Conservation (phyloP, 129 eudicot species). For the Flaveria bidentis region DNA sequence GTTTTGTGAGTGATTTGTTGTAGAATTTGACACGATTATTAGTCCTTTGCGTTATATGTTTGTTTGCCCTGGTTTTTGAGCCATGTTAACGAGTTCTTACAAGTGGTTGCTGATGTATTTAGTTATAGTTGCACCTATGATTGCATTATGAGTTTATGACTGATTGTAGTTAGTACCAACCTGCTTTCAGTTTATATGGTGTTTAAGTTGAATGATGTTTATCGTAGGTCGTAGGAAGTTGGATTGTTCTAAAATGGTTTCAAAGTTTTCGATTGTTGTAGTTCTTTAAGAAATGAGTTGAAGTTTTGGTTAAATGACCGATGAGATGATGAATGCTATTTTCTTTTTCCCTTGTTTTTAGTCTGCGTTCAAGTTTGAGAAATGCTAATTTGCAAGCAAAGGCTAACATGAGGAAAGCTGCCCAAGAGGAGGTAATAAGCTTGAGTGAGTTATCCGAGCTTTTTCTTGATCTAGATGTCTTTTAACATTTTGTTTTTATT, state of each 20-base stretch:
- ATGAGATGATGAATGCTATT: neutral
- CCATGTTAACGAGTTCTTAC: neutral
- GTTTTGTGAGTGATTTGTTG: neutral
- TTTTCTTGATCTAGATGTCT: conserved; percentile 14
- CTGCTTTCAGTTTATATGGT: neutral
- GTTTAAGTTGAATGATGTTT: neutral
- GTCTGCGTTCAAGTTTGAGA: conserved; percentile 70
- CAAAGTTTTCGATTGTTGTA: no score
- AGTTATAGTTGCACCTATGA: neutral
- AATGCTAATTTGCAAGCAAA: conserved; percentile 94
- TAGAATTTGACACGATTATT: neutral
- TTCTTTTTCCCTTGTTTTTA: conserved; percentile 29
- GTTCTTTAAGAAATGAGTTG: neutral
- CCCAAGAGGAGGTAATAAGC: conserved; percentile 71
- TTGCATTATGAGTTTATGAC: neutral
- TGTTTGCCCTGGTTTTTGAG: neutral
- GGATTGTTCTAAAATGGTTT: neutral
- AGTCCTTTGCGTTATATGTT: neutral
- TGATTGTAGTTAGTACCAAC: neutral
- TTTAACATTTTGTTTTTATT: neutral
- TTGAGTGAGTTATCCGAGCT: neutral
- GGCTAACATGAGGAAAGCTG: conserved; percentile 80
- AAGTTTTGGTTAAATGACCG: no score
- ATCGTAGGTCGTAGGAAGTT: neutral
- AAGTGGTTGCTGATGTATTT: neutral